These are phyloP conservation scores for Apiotrichum gracile DNA, from an alignment of 1,284 basidiomycete species.

Conservation along the genomic window DNA sequence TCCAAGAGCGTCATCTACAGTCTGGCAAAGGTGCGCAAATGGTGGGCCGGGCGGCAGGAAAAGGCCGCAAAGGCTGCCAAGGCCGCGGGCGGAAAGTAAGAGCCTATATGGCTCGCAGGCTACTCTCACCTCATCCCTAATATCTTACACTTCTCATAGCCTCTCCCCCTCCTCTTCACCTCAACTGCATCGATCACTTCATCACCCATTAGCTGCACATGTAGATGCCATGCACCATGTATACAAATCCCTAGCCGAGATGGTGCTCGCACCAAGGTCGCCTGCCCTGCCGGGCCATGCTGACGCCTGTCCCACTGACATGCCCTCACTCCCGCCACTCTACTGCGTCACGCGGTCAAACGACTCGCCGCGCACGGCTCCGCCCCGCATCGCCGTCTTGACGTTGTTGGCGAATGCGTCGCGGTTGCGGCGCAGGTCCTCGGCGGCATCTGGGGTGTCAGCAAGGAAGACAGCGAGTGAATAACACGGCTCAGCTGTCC, in stretches of 20 bases:
- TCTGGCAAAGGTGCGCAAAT: constrained; percentile 71
- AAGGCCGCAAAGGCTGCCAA: neutral
- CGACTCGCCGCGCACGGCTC: constrained; percentile 63
- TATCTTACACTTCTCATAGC: no score
- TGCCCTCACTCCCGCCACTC: neutral
- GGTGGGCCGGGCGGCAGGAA: constrained; percentile 54
- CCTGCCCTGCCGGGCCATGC: no score
- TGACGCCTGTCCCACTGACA: no score
- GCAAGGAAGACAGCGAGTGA: neutral
- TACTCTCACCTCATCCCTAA: no score
- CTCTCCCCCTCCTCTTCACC: neutral
- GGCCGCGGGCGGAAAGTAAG: neutral
- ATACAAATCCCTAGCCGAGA: neutral
- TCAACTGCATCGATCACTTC: neutral
- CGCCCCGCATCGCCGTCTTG: constrained; percentile 73
- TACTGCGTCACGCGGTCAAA: constrained; percentile 64
- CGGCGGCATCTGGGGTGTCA: constrained; percentile 73
- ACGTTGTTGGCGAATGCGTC: constrained; percentile 76
- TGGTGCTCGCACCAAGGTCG: neutral
- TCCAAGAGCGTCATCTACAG: constrained; percentile 72
- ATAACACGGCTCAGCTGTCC: neutral
- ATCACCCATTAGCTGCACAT: neutral
- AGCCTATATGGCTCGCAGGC: neutral
- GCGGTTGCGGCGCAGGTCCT: constrained; percentile 78
- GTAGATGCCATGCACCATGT: constrained; percentile 3